Evolutionary conservation across 2,329 filamentous ascomycete species (phyloP), one percentile per base, ranked within the genome.

Genomic region (Diplodia corticola): DNA sequence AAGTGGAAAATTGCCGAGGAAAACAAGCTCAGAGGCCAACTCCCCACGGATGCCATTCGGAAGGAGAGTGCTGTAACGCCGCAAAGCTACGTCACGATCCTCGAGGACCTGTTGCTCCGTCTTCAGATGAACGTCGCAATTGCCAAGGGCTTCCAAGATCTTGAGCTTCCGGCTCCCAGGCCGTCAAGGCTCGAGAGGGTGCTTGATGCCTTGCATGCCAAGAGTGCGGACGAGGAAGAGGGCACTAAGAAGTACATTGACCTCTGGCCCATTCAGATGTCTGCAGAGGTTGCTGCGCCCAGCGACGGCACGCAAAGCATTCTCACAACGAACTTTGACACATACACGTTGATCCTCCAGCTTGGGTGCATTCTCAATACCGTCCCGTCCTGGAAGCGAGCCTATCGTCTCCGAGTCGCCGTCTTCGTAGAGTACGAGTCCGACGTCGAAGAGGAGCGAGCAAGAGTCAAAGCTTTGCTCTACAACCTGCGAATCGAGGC

Each of bases 261-360:
- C 73, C 80, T 96, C 4, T 96, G 92, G 92, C 92, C 92, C 0
- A 95, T 96, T 63, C 93, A 96, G 70, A 96, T 96, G 91, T 94
- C 92, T 5, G 92, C 92, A 1, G 91, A 94, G 71, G 86, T 95
- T 37, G 86, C 87, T 0, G 82, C 89, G 1, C 50, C 50, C 4
- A 28, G 20, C 10, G 26, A 28, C 4, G 88, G 64, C 15, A 72
- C 73, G 5, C 80, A 84, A 68, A 88, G 87, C 71, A 83, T 95
- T 5, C 77, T 94, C 64, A 96, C 92, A 0, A 95, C 91, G 0
- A 96, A 96, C 70, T 96, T 96, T 75, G 92, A 96, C 75, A 96
- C 92, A 0, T 96, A 93, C 84, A 87, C 92, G 0, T 81, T 96
- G n/a, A 95, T 96, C 67, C 81, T 96, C 3, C 92, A 96, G 71